A percentile compares a stretch with the other conserved stretches of the same genome.
phyloP scores from a whole-genome alignment of 2,329 filamentous ascomycete genomes.

The Sordariomycetes sp. region DNA sequence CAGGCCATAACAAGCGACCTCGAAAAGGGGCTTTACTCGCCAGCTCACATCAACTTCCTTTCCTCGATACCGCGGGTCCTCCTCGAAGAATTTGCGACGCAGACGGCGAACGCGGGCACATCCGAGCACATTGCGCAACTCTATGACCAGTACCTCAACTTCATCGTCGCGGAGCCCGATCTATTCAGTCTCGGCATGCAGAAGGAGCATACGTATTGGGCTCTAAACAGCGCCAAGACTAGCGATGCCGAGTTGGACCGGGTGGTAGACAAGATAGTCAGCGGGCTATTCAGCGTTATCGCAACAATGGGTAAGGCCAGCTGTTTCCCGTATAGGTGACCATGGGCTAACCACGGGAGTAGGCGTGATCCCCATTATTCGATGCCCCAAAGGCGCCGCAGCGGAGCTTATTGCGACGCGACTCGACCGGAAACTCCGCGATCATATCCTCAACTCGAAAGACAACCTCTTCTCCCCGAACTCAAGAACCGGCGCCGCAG shows the following conservation, averaged over 20 bases:
- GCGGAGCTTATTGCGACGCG: slow-evolving; percentile 92
- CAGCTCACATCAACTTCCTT: slow-evolving; percentile 94
- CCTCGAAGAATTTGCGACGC: slow-evolving; percentile 86
- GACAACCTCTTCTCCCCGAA: slow-evolving; percentile 79
- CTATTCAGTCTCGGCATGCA: slow-evolving; percentile 90
- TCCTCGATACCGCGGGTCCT: slow-evolving; percentile 84
- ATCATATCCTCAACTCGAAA: slow-evolving; percentile 95
- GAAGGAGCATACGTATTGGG: slow-evolving; percentile 85
- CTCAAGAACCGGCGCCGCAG: slow-evolving; percentile 45
- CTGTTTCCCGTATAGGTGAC: not conserved
- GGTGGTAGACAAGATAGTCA: slow-evolving; percentile 84
- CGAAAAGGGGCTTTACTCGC: slow-evolving; percentile 77
- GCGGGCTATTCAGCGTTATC: slow-evolving; percentile 91
- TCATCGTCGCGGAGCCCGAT: slow-evolving; percentile 90
- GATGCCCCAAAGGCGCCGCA: slow-evolving; percentile 84
- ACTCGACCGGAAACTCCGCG: slow-evolving; percentile 87
- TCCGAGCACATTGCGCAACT: slow-evolving; percentile 86
- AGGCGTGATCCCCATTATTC: slow-evolving; percentile 89
- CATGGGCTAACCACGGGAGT: slow-evolving; percentile 13
- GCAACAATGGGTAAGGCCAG: slow-evolving; percentile 78
- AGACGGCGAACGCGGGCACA: slow-evolving; percentile 75
- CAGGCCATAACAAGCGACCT: slow-evolving; percentile 77
- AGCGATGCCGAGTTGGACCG: slow-evolving; percentile 82
- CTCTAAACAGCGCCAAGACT: slow-evolving; percentile 86
- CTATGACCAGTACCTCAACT: slow-evolving; percentile 95